Base-by-base conservation (phyloP, 768 basidiomycete species). In the Hygrocybe punicea region DNA sequence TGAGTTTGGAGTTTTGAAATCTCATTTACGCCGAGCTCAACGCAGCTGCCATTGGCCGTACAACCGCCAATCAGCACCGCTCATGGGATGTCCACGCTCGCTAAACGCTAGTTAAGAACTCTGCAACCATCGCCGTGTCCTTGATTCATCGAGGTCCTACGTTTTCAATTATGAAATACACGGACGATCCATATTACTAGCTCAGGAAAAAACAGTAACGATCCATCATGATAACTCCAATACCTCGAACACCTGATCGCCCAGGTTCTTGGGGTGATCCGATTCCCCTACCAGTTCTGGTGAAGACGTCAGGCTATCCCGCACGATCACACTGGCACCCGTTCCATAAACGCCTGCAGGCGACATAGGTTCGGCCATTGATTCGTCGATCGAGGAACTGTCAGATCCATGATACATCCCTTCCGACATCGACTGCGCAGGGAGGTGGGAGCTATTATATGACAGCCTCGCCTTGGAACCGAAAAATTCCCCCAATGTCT, bases 401-500 rank as follows among this genome's bases (percentile, higher is more conserved):
- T 86, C 85, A 7, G 84, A 86, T 37, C 78, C 69, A 59, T 81
- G 82, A 55, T 75, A 78, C 53, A 79, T 71, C 36, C 81, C 78
- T 59, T 77, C 73, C 59, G 69, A 51, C 35, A 16, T 36, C n/a
- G 34, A 9, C 14, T 35, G 44, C 6, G 64, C 55, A 14, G 69
- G 42, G 9, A 42, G 49, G 14, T 62, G 58, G 25, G 59, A 36
- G 4, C 71, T 67, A 1, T 71, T 71, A 13, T 83, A 84, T 16
- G 84, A 79, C 39, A 80, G 69, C 63, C 82, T 85, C 19, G 71
- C 71, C 58, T 85, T 76, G 25, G 84, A 76, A 55, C 79, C 74
- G 66, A 91, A 91, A 69, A 91, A 84, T 8, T 84, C 85, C 4
- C 87, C 86, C 44, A 91, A 63, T 72, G 87, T 90, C 63, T 79